Evolutionary conservation across 768 basidiomycete genomes (phyloP).

Genomic region (Rhodotorula kratochvilovae): DNA sequence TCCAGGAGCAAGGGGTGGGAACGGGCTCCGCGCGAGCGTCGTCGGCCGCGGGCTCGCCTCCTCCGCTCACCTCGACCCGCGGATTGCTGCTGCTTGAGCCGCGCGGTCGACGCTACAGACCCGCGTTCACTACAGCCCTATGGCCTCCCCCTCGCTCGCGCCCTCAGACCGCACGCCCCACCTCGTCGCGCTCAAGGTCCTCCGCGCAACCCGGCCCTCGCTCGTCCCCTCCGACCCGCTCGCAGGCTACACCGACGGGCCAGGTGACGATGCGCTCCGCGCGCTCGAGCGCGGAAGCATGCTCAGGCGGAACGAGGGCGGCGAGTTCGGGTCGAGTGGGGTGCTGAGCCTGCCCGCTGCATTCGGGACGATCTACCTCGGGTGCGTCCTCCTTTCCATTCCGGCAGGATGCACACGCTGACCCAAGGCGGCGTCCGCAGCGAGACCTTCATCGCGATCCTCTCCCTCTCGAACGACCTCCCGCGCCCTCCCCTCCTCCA

Average conservation of each 20-base stretch:
- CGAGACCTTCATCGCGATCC: conserved; percentile 75
- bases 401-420: background rate
- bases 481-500: conserved; percentile 61
- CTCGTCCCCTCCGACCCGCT: background rate
- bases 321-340: background rate
- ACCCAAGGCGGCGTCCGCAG: background rate
- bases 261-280: background rate
- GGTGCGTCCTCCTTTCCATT: conserved; percentile 43
- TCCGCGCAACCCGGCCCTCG: conserved; percentile 7
- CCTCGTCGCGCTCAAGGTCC: conserved; percentile 21
- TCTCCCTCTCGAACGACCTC: conserved; percentile 55
- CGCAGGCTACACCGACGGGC: background rate
- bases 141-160: background rate
- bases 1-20: too few species aligned
- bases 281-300: background rate
- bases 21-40: too few species aligned
- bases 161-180: background rate
- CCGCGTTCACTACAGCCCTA: too few species aligned
- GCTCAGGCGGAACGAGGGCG: too few species aligned
- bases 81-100: too few species aligned
- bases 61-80: too few species aligned
- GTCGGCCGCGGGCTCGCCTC: too few species aligned
- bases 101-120: too few species aligned
- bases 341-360: conserved; percentile 72
- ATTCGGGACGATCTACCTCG: conserved; percentile 81